Evolutionary conservation across 1,284 basidiomycete genomes (phyloP).

Genomic region (Sporisorium iseilematis-ciliati): DNA sequence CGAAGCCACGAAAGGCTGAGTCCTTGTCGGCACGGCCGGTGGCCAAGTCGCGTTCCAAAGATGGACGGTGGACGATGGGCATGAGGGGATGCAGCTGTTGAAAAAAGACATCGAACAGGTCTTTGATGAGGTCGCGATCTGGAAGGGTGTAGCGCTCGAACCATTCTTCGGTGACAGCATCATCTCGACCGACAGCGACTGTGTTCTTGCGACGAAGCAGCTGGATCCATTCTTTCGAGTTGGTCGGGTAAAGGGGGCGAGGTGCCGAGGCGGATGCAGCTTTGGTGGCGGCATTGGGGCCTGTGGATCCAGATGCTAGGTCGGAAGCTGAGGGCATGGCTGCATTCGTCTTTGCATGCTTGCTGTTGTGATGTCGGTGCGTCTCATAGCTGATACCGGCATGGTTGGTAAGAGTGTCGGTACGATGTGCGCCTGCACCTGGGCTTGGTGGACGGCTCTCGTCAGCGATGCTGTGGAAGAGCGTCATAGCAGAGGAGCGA

Average conservation of each 20-base stretch:
- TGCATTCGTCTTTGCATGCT: constrained; percentile 6
- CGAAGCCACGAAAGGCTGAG: constrained; percentile 60
- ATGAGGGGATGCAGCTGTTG: constrained; percentile 56
- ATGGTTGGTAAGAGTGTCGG: constrained; percentile 20
- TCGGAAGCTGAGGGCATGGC: not conserved
- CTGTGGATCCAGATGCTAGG: not conserved
- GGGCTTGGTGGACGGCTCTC: constrained; percentile 57
- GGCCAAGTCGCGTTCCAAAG: constrained; percentile 51
- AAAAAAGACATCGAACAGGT: constrained; percentile 57
- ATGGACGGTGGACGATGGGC: constrained; percentile 60
- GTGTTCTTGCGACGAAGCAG: constrained; percentile 60
- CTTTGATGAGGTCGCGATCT: constrained; percentile 43
- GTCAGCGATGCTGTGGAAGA: constrained; percentile 47
- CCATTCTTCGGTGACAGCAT: constrained; percentile 57
- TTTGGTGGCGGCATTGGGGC: constrained; percentile 1
- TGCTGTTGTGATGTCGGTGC: constrained; percentile 15
- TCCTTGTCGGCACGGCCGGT: constrained; percentile 56
- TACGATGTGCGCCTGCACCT: constrained; percentile 17
- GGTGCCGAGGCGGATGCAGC: constrained; percentile 13
- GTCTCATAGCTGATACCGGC: constrained; percentile 53
- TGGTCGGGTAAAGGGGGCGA: constrained; percentile 53
- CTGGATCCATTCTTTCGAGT: constrained; percentile 62
- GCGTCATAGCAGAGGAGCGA: constrained; percentile 51
- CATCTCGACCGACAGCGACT: constrained; percentile 61
- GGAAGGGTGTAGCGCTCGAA: constrained; percentile 58